Conservation (phyloP, 2,329 filamentous ascomycete species). For the Colletotrichum tanaceti region DNA sequence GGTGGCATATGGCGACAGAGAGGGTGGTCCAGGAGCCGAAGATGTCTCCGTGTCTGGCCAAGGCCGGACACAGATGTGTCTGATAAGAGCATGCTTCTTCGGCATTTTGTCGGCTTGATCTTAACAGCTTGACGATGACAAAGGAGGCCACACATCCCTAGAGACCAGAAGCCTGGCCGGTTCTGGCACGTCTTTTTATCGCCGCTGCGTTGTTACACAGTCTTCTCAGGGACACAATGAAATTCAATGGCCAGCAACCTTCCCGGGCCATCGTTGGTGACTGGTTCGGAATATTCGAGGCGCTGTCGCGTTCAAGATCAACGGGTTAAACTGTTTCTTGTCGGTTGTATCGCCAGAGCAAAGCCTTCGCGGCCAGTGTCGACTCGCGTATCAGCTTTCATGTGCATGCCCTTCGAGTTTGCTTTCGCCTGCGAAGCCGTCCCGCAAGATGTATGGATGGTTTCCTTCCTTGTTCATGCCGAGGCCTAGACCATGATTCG, state of each 20-base stretch:
- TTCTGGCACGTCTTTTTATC: slow-evolving; percentile 11
- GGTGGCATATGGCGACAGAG: slow-evolving; percentile 9
- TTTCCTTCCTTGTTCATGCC: not conserved
- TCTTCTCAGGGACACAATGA: slow-evolving; percentile 3
- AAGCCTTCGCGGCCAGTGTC: slow-evolving; percentile 1
- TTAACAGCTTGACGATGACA: not conserved
- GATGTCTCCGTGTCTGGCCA: not conserved
- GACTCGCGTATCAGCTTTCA: slow-evolving; percentile 4
- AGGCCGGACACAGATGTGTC: not conserved
- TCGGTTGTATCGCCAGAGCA: not conserved
- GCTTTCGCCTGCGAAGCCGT: not conserved
- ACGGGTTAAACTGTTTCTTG: slow-evolving; percentile 3
- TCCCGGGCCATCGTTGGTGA: not conserved
- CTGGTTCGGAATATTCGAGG: not conserved
- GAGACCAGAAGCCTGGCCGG: not conserved
- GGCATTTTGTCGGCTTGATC: not conserved
- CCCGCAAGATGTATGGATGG: not conserved
- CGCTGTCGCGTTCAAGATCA: not conserved
- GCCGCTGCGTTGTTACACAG: not conserved
- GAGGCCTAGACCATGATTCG: not conserved
- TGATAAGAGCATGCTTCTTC: not conserved
- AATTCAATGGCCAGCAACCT: not conserved
- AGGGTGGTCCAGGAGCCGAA: not conserved
- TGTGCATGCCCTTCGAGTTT: not conserved
- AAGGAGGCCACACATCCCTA: not conserved